phyloP scores from a whole-genome alignment of 352 stramenopile genomes.

The Pythium brachiatum region DNA sequence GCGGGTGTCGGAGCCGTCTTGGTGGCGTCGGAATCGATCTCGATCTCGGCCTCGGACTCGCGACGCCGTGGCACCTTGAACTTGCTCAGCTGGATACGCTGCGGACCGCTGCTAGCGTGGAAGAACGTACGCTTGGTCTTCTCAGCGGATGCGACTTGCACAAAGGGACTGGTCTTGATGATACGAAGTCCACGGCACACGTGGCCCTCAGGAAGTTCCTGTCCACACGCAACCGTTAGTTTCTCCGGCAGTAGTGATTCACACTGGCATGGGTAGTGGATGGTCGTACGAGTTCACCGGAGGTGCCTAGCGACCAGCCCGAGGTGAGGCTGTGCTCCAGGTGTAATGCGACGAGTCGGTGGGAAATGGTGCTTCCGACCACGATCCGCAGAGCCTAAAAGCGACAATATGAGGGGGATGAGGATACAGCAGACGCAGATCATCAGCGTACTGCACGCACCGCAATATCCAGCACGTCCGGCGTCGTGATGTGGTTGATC shows the following conservation, averaged over 20 bases:
- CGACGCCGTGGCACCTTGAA: conserved; percentile 46
- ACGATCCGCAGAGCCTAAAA: conserved; percentile 36
- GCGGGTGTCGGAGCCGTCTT: neutral
- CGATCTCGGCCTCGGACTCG: neutral
- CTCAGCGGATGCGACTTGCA: conserved; percentile 50
- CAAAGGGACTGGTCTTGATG: conserved; percentile 38
- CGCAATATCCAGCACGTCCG: conserved; percentile 40
- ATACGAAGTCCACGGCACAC: conserved; percentile 49
- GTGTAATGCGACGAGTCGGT: conserved; percentile 35
- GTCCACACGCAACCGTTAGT: too few relatives aligned
- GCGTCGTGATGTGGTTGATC: conserved; percentile 15
- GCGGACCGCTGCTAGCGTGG: conserved; percentile 30
- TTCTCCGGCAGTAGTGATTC: too few relatives aligned
- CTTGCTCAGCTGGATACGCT: conserved; percentile 43
- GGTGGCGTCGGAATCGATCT: neutral
- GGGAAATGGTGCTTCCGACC: conserved; percentile 42
- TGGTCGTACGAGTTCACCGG: conserved; percentile 40
- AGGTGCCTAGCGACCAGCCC: conserved; percentile 34
- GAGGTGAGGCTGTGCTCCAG: conserved; percentile 27
- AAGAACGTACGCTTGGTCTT: conserved; percentile 55
- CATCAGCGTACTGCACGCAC: too few relatives aligned
- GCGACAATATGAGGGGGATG: too few relatives aligned
- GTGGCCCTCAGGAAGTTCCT: conserved; percentile 45
- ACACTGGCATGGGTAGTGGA: neutral
- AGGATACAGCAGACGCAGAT: too few relatives aligned